Evolutionary conservation across 352 stramenopile genomes (phyloP).

Genomic region (Halophytophthora batemanensis): DNA sequence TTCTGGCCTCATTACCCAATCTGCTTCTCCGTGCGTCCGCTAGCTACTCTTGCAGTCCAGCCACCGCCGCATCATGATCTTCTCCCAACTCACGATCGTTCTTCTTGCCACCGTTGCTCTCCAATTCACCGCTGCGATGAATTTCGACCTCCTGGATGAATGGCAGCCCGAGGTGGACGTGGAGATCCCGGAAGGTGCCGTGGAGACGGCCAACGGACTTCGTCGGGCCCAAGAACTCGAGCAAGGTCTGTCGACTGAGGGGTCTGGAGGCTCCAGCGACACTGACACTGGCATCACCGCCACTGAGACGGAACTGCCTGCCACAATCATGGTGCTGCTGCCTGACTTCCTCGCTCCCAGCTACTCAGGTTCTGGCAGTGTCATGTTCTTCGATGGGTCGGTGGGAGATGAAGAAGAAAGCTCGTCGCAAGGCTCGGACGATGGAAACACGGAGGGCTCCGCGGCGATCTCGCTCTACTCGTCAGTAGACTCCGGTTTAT

Average conservation of each 20-base stretch:
- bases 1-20: slow-evolving; percentile 27
- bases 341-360: slow-evolving; percentile 43
- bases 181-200: slow-evolving; percentile 18
- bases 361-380: slow-evolving; percentile 41
- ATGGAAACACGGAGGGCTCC: slow-evolving; percentile 14
- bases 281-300: slow-evolving; percentile 13
- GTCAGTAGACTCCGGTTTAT: slow-evolving; percentile 7
- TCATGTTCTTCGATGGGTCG: slow-evolving; percentile 37
- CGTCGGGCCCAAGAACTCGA: slow-evolving; percentile 21
- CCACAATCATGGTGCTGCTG: slow-evolving; percentile 59
- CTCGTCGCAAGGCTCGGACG: slow-evolving; percentile 14
- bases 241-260: slow-evolving; percentile 13
- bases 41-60: background rate
- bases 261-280: slow-evolving; percentile 10
- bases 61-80: slow-evolving; percentile 21
- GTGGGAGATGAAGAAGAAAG: slow-evolving; percentile 18
- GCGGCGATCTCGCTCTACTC: slow-evolving; percentile 4
- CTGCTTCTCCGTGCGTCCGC: slow-evolving; percentile 12
- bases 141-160: slow-evolving; percentile 9
- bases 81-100: slow-evolving; percentile 20
- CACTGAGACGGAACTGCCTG: slow-evolving; percentile 27
- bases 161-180: slow-evolving; percentile 27
- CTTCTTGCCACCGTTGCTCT: slow-evolving; percentile 18
- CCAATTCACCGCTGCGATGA: slow-evolving; percentile 10
- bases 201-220: slow-evolving; percentile 9